These are phyloP conservation scores for Gonapodya sp. DNA, from an alignment of 192 early-diverging fungal genomes.

Conservation along the genomic window DNA sequence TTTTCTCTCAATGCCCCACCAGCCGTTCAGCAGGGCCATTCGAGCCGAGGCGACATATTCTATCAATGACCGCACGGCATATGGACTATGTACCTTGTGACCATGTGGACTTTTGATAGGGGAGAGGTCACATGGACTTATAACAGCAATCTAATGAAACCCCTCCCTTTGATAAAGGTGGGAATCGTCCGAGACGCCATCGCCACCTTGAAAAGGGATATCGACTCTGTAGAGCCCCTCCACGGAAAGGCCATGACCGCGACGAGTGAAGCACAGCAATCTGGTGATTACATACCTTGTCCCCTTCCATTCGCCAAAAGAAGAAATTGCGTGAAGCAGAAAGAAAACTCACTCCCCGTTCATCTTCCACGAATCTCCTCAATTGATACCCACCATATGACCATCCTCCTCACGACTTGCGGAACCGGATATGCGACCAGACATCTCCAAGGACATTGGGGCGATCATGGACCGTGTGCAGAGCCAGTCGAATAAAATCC, in stretches of 20 bases:
- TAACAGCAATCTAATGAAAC: too few relatives aligned
- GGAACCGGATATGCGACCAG: too few relatives aligned
- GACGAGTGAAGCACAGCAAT: not conserved
- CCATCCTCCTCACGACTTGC: too few relatives aligned
- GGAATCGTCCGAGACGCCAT: not conserved
- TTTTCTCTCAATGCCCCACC: too few relatives aligned
- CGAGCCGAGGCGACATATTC: too few relatives aligned
- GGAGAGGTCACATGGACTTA: not conserved
- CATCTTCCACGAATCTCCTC: too few relatives aligned
- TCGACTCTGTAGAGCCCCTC: conserved; percentile 2
- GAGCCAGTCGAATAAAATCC: not conserved
- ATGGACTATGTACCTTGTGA: not conserved
- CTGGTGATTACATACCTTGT: not conserved
- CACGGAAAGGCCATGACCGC: not conserved
- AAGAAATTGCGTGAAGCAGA: not conserved
- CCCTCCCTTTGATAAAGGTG: not conserved
- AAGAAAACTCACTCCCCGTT: too few relatives aligned
- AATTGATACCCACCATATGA: too few relatives aligned
- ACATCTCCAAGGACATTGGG: not conserved
- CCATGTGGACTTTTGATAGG: not conserved
- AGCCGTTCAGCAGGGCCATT: too few relatives aligned
- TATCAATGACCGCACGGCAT: too few relatives aligned
- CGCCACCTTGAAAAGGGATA: not conserved
- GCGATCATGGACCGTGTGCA: not conserved
- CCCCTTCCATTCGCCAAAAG: not conserved